A percentile compares a stretch with the other conserved stretches of the same genome.
Evolutionary conservation across 805 yeast species (phyloP).

Genomic region (Isabelozyma gotoi): DNA sequence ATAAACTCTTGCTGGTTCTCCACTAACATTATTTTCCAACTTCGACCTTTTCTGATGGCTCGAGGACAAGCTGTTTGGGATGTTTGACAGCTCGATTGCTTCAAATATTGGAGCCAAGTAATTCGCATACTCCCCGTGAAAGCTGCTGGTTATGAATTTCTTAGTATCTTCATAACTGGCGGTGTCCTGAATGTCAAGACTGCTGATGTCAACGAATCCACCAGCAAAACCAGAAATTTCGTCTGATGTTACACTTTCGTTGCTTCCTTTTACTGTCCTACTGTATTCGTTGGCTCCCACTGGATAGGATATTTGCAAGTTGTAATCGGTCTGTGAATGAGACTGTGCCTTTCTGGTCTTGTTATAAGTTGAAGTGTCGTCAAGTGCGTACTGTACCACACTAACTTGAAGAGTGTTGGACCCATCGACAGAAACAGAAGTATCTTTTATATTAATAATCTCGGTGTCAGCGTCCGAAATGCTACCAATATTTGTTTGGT

Average conservation of each 20-base stretch:
- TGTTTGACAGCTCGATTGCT: not conserved
- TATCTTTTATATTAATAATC: conserved; percentile 16
- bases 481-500: conserved; percentile 3
- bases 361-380: conserved; percentile 19
- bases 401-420: conserved; percentile 11
- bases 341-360: not conserved
- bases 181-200: not conserved
- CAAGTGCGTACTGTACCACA: conserved; percentile 27
- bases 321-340: conserved; percentile 22
- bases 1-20: too few relatives aligned
- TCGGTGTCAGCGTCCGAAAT: conserved; percentile 6
- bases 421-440: conserved; percentile 13
- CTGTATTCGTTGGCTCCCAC: conserved; percentile 15
- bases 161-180: not conserved
- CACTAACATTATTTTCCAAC: too few relatives aligned
- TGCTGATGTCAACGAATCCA: not conserved
- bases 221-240: not conserved
- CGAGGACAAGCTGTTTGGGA: not conserved
- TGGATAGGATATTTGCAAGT: conserved; percentile 17
- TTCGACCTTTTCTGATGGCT: not conserved
- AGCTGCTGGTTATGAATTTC: not conserved
- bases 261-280: conserved; percentile 28
- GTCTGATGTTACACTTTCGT: conserved; percentile 25
- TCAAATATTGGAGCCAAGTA: not conserved
- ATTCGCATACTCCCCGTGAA: not conserved